A percentile compares a stretch with the other conserved stretches of the same genome.
phyloP scores from a whole-genome alignment of 2,329 filamentous ascomycete genomes.

The Fusarium sp. region DNA sequence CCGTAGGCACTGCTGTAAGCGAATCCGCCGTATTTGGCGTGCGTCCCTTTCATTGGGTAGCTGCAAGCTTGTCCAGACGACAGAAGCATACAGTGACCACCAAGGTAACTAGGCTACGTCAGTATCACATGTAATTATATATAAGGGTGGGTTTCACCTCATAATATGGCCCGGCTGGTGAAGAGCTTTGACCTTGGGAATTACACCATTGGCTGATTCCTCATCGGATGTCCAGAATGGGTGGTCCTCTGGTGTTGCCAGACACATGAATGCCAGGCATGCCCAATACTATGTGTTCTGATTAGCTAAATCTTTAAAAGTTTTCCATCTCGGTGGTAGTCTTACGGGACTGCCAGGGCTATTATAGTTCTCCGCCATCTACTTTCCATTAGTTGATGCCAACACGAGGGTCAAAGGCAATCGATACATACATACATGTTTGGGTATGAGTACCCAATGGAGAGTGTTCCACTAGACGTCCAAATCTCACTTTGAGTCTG shows the following conservation, averaged over 20 bases:
- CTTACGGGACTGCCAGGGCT: slow-evolving; percentile 73
- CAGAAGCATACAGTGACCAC: slow-evolving; percentile 81
- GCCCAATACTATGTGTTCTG: slow-evolving; percentile 74
- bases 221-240: slow-evolving; percentile 80
- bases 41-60: slow-evolving; percentile 83
- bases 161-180: slow-evolving; percentile 79
- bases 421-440: slow-evolving; percentile 72
- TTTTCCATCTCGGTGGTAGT: neutral
- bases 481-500: slow-evolving; percentile 80
- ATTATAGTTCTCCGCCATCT: slow-evolving; percentile 86
- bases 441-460: slow-evolving; percentile 80
- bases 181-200: slow-evolving; percentile 71
- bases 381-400: slow-evolving; percentile 27
- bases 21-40: slow-evolving; percentile 84
- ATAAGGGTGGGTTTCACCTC: slow-evolving; percentile 50
- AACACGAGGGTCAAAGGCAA: neutral
- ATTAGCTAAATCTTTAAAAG: slow-evolving; percentile 40
- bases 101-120: slow-evolving; percentile 63
- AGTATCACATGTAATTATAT: neutral
- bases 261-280: slow-evolving; percentile 79
- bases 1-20: slow-evolving; percentile 81
- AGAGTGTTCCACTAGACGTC: slow-evolving; percentile 78
- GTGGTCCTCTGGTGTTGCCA: slow-evolving; percentile 75
- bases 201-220: slow-evolving; percentile 64
- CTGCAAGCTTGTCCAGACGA: slow-evolving; percentile 83